A percentile compares a stretch with the other conserved stretches of the same genome.
Evolutionary conservation across 1,139 yeast genomes (phyloP).

Genomic region (Scheffersomyces quercinus): DNA sequence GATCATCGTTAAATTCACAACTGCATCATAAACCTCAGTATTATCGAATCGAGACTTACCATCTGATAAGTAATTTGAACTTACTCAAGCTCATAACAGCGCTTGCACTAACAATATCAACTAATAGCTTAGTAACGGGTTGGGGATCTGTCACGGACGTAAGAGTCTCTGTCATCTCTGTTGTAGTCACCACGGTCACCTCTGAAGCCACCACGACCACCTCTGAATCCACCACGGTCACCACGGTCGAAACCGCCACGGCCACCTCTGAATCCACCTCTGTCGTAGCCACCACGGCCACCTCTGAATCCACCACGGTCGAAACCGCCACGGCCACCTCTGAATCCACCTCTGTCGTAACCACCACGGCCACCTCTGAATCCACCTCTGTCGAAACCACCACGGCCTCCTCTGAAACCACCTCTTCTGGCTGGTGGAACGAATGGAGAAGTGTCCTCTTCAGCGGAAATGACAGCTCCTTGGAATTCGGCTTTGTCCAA

Average conservation of each 20-base stretch:
- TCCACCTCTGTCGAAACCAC: conserved; percentile 30
- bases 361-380: conserved; percentile 16
- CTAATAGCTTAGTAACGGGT: conserved; percentile 41
- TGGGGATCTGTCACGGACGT: conserved; percentile 61
- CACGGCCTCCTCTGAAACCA: conserved; percentile 47
- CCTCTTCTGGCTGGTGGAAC: conserved; percentile 61
- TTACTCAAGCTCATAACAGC: too few relatives aligned
- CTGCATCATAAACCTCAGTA: too few relatives aligned
- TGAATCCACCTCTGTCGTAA: conserved; percentile 16
- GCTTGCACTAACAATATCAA: too few relatives aligned
- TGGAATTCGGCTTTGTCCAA: conserved; percentile 72
- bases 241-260: conserved; percentile 31
- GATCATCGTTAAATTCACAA: too few relatives aligned
- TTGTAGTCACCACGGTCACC: conserved; percentile 41
- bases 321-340: conserved; percentile 18
- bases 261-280: conserved; percentile 37
- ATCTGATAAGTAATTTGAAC: too few relatives aligned
- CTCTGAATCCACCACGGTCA: conserved; percentile 34
- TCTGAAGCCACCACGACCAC: conserved; percentile 17
- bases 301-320: conserved; percentile 17
- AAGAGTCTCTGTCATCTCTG: conserved; percentile 41
- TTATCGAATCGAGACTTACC: too few relatives aligned
- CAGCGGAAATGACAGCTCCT: conserved; percentile 66
- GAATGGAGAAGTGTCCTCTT: conserved; percentile 80
- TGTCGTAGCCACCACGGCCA: conserved; percentile 32